Evolutionary conservation across 495 filamentous ascomycete species (phyloP).

Genomic region (Tuber aestivum): DNA sequence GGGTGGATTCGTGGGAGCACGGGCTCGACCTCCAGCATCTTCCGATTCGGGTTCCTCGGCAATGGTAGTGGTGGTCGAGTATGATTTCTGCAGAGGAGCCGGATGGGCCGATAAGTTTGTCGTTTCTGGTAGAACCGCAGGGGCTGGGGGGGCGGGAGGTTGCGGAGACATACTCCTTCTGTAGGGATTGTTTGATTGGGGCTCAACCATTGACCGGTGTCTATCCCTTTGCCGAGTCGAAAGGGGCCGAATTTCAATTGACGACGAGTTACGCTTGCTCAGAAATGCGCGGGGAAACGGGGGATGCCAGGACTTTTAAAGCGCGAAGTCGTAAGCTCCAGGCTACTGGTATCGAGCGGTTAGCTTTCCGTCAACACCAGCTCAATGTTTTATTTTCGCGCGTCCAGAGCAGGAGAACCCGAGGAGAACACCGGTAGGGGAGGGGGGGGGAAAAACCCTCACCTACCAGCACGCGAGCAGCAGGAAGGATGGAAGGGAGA

Average conservation of each 20-base stretch:
- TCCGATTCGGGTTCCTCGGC: slow-evolving; percentile 32
- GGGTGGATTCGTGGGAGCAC: slow-evolving; percentile 8
- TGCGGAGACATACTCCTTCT: slow-evolving; percentile 38
- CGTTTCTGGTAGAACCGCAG: slow-evolving; percentile 29
- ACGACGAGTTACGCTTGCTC: slow-evolving; percentile 1
- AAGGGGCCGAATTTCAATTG: not conserved
- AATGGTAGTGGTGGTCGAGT: slow-evolving; percentile 38
- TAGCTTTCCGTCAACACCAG: slow-evolving; percentile 4
- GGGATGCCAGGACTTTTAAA: slow-evolving; percentile 2
- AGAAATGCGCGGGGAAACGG: not conserved
- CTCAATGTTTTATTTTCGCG: not conserved
- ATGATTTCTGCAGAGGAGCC: slow-evolving; percentile 30
- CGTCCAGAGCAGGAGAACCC: not conserved
- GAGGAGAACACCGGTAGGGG: not conserved
- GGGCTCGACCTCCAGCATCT: slow-evolving; percentile 11
- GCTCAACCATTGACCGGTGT: slow-evolving; percentile 34
- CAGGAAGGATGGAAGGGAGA: slow-evolving; percentile 6
- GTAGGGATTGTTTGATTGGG: slow-evolving; percentile 41
- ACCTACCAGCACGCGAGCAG: not conserved
- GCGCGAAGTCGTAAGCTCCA: not conserved
- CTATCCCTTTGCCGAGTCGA: slow-evolving; percentile 5
- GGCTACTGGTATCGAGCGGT: not conserved
- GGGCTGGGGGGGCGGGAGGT: slow-evolving; percentile 22
- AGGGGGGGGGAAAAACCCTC: not conserved
- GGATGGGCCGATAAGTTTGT: slow-evolving; percentile 14